These are phyloP conservation scores for Chaetomiaceae sp. DNA, from an alignment of 2,329 filamentous ascomycete species.

Conservation along the genomic window DNA sequence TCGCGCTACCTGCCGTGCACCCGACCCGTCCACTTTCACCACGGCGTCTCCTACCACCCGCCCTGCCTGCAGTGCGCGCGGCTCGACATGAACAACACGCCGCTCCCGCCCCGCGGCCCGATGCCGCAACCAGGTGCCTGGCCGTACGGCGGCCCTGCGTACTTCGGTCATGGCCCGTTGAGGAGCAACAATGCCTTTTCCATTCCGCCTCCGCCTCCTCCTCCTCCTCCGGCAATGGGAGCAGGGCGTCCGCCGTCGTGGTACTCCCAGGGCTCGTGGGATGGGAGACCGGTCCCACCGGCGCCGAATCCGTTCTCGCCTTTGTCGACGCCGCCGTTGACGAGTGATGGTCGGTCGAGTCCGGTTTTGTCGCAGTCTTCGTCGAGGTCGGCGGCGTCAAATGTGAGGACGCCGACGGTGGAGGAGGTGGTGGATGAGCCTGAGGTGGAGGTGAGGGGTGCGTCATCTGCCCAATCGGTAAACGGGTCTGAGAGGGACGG, in stretches of 20 bases:
- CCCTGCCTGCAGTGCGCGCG: background rate
- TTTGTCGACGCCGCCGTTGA: conserved; percentile 6
- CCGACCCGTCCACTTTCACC: background rate
- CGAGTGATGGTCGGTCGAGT: conserved; percentile 1
- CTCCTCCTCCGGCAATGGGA: background rate
- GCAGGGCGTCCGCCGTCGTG: background rate
- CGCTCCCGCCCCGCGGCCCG: no score
- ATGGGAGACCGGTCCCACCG: conserved; percentile 1
- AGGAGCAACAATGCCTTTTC: background rate
- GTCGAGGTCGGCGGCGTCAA: no score
- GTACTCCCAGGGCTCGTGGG: background rate
- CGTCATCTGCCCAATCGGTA: background rate
- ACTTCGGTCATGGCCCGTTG: no score
- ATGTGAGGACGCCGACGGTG: background rate
- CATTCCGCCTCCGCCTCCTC: background rate
- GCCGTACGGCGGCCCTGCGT: no score
- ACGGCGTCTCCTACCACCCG: background rate
- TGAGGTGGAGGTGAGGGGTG: background rate
- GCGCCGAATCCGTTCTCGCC: conserved; percentile 12
- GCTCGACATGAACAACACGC: no score
- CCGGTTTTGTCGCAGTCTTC: background rate
- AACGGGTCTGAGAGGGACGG: background rate
- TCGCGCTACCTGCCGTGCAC: background rate
- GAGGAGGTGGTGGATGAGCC: background rate
- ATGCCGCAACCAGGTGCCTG: no score